Conservation (phyloP, 768 basidiomycete species). For the Kwoniella bestiolae region DNA sequence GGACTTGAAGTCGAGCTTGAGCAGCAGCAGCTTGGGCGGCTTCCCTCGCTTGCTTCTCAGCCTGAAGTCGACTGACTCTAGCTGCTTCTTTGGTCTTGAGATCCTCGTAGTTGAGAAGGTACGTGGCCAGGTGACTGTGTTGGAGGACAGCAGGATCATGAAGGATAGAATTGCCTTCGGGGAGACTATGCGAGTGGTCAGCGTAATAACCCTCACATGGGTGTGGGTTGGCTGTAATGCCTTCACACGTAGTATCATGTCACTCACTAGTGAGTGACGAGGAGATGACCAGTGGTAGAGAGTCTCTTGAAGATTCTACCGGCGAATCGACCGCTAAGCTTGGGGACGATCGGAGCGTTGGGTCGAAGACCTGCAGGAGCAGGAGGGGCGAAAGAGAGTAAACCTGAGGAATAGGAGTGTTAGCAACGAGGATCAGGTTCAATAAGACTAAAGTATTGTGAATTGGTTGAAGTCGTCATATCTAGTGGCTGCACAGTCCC, state of each 20-base stretch:
- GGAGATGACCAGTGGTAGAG: conserved; percentile 39
- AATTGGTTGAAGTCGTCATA: no score
- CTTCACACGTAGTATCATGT: no score
- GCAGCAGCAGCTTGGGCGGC: background rate
- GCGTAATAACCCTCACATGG: no score
- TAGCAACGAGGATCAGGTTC: background rate
- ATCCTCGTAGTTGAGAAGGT: conserved; percentile 12
- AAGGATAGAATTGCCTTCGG: conserved; percentile 32
- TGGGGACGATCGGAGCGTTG: conserved; percentile 2
- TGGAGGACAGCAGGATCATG: conserved; percentile 27
- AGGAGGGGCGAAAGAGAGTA: conserved; percentile 32
- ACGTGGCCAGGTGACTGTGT: conserved; percentile 30
- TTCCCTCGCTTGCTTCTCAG: background rate
- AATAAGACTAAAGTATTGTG: no score
- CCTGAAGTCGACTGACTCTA: background rate
- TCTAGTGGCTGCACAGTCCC: no score
- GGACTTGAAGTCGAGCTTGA: background rate
- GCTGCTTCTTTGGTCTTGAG: background rate
- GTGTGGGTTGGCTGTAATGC: no score
- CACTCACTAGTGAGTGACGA: conserved; percentile 43
- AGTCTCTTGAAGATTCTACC: conserved; percentile 43
- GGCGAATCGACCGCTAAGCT: conserved; percentile 32
- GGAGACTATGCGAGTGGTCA: conserved; percentile 5
- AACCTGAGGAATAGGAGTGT: conserved; percentile 17
- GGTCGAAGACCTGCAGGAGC: conserved; percentile 7